phyloP scores from a whole-genome alignment of 2,329 filamentous ascomycete genomes.

The Aspergillus aculeatinus region DNA sequence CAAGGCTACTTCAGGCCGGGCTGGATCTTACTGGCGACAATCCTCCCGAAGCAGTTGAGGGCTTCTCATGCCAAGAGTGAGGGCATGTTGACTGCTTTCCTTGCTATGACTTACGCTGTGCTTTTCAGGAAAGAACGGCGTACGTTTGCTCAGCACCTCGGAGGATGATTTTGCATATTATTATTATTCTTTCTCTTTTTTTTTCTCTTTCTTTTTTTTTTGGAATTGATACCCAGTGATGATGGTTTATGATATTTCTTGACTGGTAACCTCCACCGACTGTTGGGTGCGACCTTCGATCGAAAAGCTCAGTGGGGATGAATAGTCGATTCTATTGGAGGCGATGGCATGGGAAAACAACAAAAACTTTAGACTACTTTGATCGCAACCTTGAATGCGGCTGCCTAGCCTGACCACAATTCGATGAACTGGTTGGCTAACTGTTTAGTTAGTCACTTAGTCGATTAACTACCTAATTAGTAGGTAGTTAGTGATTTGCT shows the following conservation, averaged over 20 bases:
- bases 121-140: too few relatives aligned
- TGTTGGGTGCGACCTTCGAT: too few relatives aligned
- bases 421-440: neutral
- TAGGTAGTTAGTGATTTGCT: neutral
- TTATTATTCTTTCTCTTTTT: too few relatives aligned
- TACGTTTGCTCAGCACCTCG: neutral
- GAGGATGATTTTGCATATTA: neutral
- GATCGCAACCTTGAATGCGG: neutral
- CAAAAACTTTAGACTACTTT: neutral
- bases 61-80: neutral
- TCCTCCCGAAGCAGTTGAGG: neutral
- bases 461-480: neutral
- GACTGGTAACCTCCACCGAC: neutral
- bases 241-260: neutral
- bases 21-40: neutral
- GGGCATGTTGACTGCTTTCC: neutral
- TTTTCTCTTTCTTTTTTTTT: neutral
- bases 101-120: neutral
- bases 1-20: constrained; percentile 35
- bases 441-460: neutral
- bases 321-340: neutral
- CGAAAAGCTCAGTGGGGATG: neutral
- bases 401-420: constrained; percentile 1
- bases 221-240: neutral
- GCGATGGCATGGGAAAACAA: neutral